Base-by-base conservation (phyloP, 2,329 filamentous ascomycete genomes). In the Plenodomus lindquistii region DNA sequence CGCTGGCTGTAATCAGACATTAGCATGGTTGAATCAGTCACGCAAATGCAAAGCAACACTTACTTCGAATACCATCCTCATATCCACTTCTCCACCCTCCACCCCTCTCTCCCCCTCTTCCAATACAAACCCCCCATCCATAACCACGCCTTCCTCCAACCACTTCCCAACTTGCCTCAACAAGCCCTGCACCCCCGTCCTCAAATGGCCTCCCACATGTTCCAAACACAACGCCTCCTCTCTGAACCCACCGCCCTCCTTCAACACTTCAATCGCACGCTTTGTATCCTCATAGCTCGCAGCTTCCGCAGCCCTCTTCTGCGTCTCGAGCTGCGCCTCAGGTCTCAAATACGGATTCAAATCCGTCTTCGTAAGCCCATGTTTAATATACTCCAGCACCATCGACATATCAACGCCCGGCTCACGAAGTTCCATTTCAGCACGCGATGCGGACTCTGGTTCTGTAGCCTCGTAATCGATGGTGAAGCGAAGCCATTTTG, bases 401-500 rank as follows among this genome's bases (percentile, higher is more conserved):
- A 85, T 85, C 15, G 79, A 78, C 41, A 88, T 82, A 55, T 96
- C 89, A 51, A 95, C 83, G 0, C 84, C 83, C 1, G 87, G 85
- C 59, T 94, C 89, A 57, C 88, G 88, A 51, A 93, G 91, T 19
- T 85, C 81, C 37, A 88, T 78, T 55, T 97, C 93, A 18, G 91
- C 85, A 7, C 79, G 75, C 16, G 77, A 77, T 39, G 81, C 75
- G 1, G 79, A 80, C 15, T 79, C 78, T 0, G 85, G 76, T 59
- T 88, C 74, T 66, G 87, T 84, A 5, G 84, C 83, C 38, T 93
- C 82, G 13, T 87, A 82, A 55, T 95, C 89, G 49, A 96, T 93
- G 63, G 92, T 86, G 62, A 91, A 83, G 27, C 86, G 85, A 42
- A 97, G 77, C 93, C 93, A 97, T 44, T 81, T 79, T 0, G 89